A percentile compares a stretch with the other conserved stretches of the same genome.
phyloP scores from a whole-genome alignment of 1,284 basidiomycete species.

The Thelephora terrestris region DNA sequence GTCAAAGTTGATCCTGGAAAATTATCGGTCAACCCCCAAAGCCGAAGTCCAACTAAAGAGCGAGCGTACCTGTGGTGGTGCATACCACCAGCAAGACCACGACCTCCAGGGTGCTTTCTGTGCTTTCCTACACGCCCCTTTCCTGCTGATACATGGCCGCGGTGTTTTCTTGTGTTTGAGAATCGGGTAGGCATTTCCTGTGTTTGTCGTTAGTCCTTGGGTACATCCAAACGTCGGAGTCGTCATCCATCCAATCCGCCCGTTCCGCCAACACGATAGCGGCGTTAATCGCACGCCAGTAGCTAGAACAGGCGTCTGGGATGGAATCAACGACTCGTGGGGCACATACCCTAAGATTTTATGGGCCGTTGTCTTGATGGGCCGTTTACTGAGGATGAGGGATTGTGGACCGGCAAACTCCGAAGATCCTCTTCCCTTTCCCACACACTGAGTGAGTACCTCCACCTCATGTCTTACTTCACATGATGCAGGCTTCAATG shows the following conservation, averaged over 20 bases:
- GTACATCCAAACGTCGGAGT: slow-evolving; percentile 21
- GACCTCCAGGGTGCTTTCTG: slow-evolving; percentile 99
- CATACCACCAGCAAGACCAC: slow-evolving; percentile 99
- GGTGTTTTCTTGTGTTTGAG: slow-evolving; percentile 96
- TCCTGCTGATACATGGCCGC: slow-evolving; percentile 97
- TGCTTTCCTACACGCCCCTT: slow-evolving; percentile 99
- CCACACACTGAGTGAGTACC: not conserved
- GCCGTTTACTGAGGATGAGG: too few relatives aligned
- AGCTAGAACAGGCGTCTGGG: too few relatives aligned
- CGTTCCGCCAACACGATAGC: slow-evolving; percentile 9
- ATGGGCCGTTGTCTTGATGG: too few relatives aligned
- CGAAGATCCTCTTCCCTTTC: not conserved
- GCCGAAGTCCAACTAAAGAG: not conserved
- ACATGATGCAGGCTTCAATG: slow-evolving; percentile 39
- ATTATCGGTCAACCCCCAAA: not conserved
- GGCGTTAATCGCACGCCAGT: slow-evolving; percentile 19
- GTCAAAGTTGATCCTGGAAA: slow-evolving; percentile 71
- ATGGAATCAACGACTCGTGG: too few relatives aligned
- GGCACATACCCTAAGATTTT: too few relatives aligned
- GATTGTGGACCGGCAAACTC: too few relatives aligned
- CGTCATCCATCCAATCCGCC: slow-evolving; percentile 35
- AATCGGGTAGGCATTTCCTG: slow-evolving; percentile 89
- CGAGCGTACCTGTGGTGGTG: slow-evolving; percentile 91
- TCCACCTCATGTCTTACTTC: not conserved
- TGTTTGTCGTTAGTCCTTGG: slow-evolving; percentile 17